Evolutionary conservation across 2,329 filamentous ascomycete genomes (phyloP), one percentile per base, ranked within the genome.

Genomic region (Gremmenia infestans): DNA sequence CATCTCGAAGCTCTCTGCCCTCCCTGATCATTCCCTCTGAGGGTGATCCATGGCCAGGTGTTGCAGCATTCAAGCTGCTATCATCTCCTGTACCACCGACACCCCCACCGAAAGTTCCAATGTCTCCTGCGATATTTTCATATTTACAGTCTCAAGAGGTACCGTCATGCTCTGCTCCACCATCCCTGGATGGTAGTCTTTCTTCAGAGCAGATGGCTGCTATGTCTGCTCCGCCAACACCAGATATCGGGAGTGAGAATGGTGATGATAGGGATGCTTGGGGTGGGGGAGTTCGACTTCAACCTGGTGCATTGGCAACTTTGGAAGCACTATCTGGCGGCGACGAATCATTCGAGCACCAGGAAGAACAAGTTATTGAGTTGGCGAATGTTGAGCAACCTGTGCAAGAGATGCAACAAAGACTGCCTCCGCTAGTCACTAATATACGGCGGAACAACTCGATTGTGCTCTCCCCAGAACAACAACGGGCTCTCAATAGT

Each of bases 141-240:
- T 86, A 89, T 67, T 83, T 96, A 50, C 81, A 83, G 63, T 82
- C 83, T 57, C 79, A 85, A 22, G 80, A 83, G 48, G 79, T 93
- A 3, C 91, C 91, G 1, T 86, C 83, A 37, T 81, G 85, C 32
- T 92, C 90, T 54, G 87, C 89, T 5, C 87, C 92, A 4, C 93
- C 93, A 3, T 97, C 93, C 4, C 59, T 71, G 3, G 92, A 96
- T 73, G 92, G 91, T 22, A 96, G 91, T 72, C 75, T 94, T 66
- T 88, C 85, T 8, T 96, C 92, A 2, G 92, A 97, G 68, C 91
- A 96, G 70, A 81, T 95, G 71, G 89, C 91, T 1, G 81, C 81
- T 52, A 81, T 91, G 70, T 96, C 91, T 67, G 90, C 90, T 49
- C 91, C 93, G 5, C 84, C 89, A 11, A 97, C 92, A 0, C 92